A percentile compares a stretch with the other conserved stretches of the same genome.
These are phyloP conservation scores for Kodamaea sagamina DNA, from an alignment of 805 yeast species.

Conservation along the genomic window DNA sequence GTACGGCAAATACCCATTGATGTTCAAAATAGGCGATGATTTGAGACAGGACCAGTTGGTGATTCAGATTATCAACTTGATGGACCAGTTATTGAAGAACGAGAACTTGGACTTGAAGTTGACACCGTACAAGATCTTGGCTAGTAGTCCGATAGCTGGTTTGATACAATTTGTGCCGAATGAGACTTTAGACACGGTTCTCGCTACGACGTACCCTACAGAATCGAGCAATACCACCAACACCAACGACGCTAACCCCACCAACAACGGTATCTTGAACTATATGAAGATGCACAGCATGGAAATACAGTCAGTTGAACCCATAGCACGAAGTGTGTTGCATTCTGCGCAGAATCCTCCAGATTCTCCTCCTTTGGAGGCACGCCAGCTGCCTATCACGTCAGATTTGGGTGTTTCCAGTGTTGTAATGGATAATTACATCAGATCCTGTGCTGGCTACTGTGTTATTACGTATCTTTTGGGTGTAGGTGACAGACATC, in stretches of 20 bases:
- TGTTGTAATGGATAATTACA: slow-evolving; percentile 88
- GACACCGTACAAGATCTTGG: slow-evolving; percentile 86
- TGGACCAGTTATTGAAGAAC: slow-evolving; percentile 84
- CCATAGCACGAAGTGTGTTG: slow-evolving; percentile 27
- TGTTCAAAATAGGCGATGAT: slow-evolving; percentile 96
- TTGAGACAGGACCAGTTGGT: slow-evolving; percentile 94
- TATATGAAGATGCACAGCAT: slow-evolving; percentile 57
- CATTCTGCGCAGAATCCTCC: slow-evolving; percentile 10
- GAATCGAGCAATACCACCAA: slow-evolving; percentile 8
- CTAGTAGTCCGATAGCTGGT: slow-evolving; percentile 90
- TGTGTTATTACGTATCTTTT: slow-evolving; percentile 92
- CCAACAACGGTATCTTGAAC: slow-evolving; percentile 70
- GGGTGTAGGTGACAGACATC: slow-evolving; percentile 97
- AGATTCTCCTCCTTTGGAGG: slow-evolving; percentile 15
- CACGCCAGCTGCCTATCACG: slow-evolving; percentile 19
- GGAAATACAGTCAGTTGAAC: slow-evolving; percentile 23
- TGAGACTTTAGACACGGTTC: slow-evolving; percentile 78
- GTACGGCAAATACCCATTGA: slow-evolving; percentile 64
- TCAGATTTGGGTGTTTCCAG: slow-evolving; percentile 52
- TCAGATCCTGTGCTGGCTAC: slow-evolving; percentile 95
- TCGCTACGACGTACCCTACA: slow-evolving; percentile 41
- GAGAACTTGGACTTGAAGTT: slow-evolving; percentile 88
- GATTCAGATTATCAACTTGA: slow-evolving; percentile 86
- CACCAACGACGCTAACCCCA: slow-evolving; percentile 5
- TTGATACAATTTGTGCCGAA: slow-evolving; percentile 94